Percentiles rank a stretch among this genome's conserved stretches.
Conservation (phyloP, 176 grass and related monocot genomes). For the Triticum timopheevii region DNA sequence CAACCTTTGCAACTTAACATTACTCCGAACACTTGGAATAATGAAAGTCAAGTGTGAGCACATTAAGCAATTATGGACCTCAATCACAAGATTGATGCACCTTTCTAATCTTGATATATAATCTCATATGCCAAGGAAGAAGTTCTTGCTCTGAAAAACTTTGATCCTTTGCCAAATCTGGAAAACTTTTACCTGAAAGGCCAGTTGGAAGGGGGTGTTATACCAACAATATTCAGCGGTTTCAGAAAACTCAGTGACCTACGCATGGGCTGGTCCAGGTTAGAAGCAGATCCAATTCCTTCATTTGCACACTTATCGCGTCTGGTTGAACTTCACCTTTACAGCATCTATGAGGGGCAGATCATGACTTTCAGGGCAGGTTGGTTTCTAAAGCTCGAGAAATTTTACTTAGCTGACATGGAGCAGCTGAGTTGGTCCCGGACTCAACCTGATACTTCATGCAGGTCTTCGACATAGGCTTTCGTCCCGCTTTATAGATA, state of each 20-base stretch:
- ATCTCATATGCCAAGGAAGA: background rate
- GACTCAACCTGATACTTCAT: no score
- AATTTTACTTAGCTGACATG: background rate
- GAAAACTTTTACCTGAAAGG: background rate
- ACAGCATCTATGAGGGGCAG: background rate
- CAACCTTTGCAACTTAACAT: background rate
- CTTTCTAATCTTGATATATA: background rate
- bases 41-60: background rate
- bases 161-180: background rate
- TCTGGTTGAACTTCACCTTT: background rate
- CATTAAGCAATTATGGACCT: no score
- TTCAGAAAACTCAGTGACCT: background rate
- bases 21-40: background rate
- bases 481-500: no score
- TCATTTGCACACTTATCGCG: background rate
- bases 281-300: background rate
- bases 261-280: background rate
- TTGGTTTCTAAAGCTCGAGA: constrained; percentile 10
- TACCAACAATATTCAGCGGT: background rate
- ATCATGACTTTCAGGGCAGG: background rate
- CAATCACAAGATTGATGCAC: background rate
- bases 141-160: background rate
- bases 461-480: no score
- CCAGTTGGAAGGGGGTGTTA: background rate
- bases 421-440: background rate